Evolutionary conservation across 495 filamentous ascomycete genomes (phyloP).

Genomic region (Articulospora tetracladia): DNA sequence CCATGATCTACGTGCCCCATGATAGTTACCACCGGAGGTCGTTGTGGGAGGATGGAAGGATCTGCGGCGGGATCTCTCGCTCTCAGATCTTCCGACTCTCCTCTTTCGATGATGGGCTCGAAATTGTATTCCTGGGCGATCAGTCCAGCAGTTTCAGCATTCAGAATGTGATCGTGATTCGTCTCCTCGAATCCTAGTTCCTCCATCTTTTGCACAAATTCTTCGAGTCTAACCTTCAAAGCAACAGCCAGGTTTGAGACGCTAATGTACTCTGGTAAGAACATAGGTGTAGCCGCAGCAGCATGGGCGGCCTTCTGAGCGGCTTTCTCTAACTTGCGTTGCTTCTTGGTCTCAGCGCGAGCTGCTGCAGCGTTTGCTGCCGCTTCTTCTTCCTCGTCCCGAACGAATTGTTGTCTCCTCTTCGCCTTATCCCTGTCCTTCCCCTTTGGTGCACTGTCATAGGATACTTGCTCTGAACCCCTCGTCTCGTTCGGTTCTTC

Average conservation of each 20-base stretch:
- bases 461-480: background rate
- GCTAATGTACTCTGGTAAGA: slow-evolving; percentile 87
- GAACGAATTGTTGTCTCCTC: slow-evolving; percentile 20
- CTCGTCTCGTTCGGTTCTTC: slow-evolving; percentile 1
- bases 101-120: slow-evolving; percentile 77
- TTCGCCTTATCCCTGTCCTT: slow-evolving; percentile 21
- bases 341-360: slow-evolving; percentile 22
- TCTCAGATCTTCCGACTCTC: slow-evolving; percentile 64
- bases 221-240: slow-evolving; percentile 64
- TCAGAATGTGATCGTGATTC: slow-evolving; percentile 73
- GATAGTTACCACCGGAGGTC: slow-evolving; percentile 96
- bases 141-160: slow-evolving; percentile 84
- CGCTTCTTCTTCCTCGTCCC: slow-evolving; percentile 15
- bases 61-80: slow-evolving; percentile 71
- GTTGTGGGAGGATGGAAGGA: slow-evolving; percentile 59
- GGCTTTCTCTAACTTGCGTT: slow-evolving; percentile 22
- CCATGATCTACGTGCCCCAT: slow-evolving; percentile 99
- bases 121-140: slow-evolving; percentile 92
- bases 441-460: background rate
- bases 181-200: slow-evolving; percentile 83
- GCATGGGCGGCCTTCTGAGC: slow-evolving; percentile 33
- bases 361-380: slow-evolving; percentile 9
- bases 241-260: slow-evolving; percentile 79
- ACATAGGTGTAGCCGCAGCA: slow-evolving; percentile 56
- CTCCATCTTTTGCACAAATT: slow-evolving; percentile 71